Conservation (phyloP, 2,329 filamentous ascomycete genomes). For the Tolypocladium nubicola region DNA sequence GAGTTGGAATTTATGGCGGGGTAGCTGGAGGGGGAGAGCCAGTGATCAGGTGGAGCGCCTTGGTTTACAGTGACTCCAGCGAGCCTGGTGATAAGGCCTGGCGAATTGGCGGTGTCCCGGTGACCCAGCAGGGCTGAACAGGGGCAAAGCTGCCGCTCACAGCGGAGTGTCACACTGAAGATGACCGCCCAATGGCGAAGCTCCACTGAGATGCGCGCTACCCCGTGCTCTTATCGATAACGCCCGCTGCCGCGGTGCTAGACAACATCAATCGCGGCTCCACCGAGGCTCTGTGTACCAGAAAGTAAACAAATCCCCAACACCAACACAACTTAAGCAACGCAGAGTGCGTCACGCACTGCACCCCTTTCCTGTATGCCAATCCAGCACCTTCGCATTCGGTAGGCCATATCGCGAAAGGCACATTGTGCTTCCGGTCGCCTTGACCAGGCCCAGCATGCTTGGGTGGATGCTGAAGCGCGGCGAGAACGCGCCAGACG, state of each 20-base stretch:
- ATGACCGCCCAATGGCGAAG: neutral
- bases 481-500: slow-evolving; percentile 26
- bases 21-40: neutral
- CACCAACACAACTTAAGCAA: neutral
- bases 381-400: neutral
- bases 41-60: neutral
- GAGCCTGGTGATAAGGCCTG: neutral
- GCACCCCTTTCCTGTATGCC: neutral
- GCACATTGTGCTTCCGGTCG: neutral
- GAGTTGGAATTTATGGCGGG: neutral
- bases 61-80: neutral
- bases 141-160: neutral
- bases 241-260: neutral
- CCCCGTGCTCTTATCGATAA: neutral
- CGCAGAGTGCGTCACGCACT: neutral
- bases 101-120: neutral
- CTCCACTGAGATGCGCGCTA: neutral
- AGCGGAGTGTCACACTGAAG: neutral
- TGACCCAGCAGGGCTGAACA: neutral
- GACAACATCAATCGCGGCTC: neutral
- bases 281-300: neutral
- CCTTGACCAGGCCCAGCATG: slow-evolving; percentile 24
- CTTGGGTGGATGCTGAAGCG: slow-evolving; percentile 49
- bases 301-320: neutral
- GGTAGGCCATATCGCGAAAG: neutral